Base-by-base conservation (phyloP, 345 rosid species). In the Eucalyptus microcorys region DNA sequence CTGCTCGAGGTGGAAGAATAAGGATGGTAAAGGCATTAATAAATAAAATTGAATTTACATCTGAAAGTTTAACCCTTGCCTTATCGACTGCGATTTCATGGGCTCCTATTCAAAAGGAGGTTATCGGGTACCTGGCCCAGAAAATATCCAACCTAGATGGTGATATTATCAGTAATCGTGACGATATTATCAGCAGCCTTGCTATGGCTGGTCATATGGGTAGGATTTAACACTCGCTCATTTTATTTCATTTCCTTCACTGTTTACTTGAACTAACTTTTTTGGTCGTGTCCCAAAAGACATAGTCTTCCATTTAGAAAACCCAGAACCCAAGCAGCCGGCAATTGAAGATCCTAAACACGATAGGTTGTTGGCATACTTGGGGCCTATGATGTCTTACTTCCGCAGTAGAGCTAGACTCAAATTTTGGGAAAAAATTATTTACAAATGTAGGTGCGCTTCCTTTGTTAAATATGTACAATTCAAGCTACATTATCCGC, bases 271-370 rank as follows among this genome's bases (percentile, higher is more conserved):
- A 57, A 10, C 26, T 57, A 10, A 57, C 64, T 7, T 10, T 57
- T 57, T 10, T 8, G 13, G 24, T 24, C 2, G 24, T 52, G 24
- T 19, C 57, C 9, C 57, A 7, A 19, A 52, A 52, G 57, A 52
- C 57, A 19, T 52, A 52, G 21, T 7, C 57, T 52, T 52, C 9
- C 3, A 6, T 52, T 52, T 52, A 42, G 42, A 42, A 42, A 42
- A 42, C 42, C 6, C 5, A 21, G 10, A 53, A 7, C 7, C 21
- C 5, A 0, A 5, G 27, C 26, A 5, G 8, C 2, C 5, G 2
- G 10, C 27, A 22, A 55, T 0, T 9, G 27, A 22, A 22, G 27
- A 22, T 8, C 8, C 11, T 2, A 6, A 53, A 16, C 7, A 17
- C 12, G 12, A 55, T 4, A 7, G 10, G 19, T 2, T 55, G 16